These are phyloP conservation scores for Boletus rubroflammeus DNA, from an alignment of 768 basidiomycete genomes.

Conservation along the genomic window DNA sequence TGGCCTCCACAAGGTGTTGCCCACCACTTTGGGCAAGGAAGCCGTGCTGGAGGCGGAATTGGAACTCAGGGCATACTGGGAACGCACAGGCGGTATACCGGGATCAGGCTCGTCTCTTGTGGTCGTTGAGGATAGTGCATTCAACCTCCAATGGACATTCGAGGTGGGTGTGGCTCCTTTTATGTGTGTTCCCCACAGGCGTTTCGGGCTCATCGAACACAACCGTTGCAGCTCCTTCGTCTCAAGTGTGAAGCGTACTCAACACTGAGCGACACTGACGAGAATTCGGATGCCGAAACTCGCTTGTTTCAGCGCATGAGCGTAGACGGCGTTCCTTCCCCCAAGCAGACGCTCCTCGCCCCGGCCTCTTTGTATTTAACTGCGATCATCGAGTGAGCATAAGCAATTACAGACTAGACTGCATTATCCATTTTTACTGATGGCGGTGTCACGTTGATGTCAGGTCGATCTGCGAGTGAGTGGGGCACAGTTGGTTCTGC, in stretches of 20 bases:
- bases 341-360: conserved; percentile 54
- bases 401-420: conserved; percentile 15
- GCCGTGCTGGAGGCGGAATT: conserved; percentile 91
- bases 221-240: conserved; percentile 54
- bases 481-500: conserved; percentile 29
- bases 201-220: conserved; percentile 11
- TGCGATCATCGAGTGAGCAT: conserved; percentile 85
- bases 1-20: conserved; percentile 66
- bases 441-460: conserved; percentile 21
- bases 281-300: conserved; percentile 62
- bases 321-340: conserved; percentile 48
- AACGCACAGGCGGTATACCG: conserved; percentile 50
- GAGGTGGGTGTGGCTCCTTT: conserved; percentile 45
- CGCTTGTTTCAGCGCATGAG: conserved; percentile 62
- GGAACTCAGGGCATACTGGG: conserved; percentile 87
- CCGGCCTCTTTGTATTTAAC: conserved; percentile 89
- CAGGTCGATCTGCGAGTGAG: conserved; percentile 84
- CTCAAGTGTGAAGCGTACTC: conserved; percentile 90
- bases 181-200: background rate
- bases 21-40: conserved; percentile 84
- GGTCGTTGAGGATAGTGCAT: conserved; percentile 50
- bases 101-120: conserved; percentile 27
- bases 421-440: conserved; percentile 22
- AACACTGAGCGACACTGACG: conserved; percentile 75
- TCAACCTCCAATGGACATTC: conserved; percentile 71